These are phyloP conservation scores for Gentiana macrophylla DNA, from an alignment of 257 asterid genomes.

Conservation along the genomic window DNA sequence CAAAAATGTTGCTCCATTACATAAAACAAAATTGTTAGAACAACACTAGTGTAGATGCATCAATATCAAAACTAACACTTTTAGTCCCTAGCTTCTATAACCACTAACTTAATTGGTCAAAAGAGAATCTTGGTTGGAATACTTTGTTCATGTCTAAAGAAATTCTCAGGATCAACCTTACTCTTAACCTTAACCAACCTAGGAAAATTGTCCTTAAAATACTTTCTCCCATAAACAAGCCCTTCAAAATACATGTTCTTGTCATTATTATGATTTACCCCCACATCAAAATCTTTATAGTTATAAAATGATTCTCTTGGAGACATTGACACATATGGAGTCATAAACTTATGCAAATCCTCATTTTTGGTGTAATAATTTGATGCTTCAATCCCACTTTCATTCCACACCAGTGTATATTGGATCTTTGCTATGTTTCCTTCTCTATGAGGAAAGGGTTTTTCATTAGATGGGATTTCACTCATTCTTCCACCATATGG, in stretches of 20 bases:
- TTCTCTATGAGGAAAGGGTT: conserved; percentile 38
- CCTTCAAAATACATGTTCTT: conserved; percentile 11
- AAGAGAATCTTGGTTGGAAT: conserved; percentile 11
- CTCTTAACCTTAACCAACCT: conserved; percentile 23
- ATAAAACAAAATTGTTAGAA: no score
- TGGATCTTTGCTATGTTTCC: conserved; percentile 36
- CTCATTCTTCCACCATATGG: conserved; percentile 38
- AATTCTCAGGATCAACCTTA: conserved; percentile 14
- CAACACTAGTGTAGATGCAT: no score
- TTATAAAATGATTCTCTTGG: conserved; percentile 29
- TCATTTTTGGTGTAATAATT: conserved; percentile 6
- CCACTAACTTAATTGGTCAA: no score
- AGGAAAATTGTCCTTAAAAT: conserved; percentile 22
- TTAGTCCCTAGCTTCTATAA: no score
- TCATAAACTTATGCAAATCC: conserved; percentile 23
- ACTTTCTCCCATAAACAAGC: conserved; percentile 19
- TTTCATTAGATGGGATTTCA: conserved; percentile 13
- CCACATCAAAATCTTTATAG: conserved; percentile 35
- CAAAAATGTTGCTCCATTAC: no score
- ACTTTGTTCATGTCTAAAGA: conserved; percentile 32
- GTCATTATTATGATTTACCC: conserved; percentile 10
- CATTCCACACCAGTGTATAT: conserved; percentile 27
- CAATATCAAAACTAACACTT: no score
- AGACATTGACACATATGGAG: conserved; percentile 13
- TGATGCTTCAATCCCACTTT: conserved; percentile 15